Evolutionary conservation across 1,139 yeast genomes (phyloP).

Genomic region (Hanseniaspora uvarum): DNA sequence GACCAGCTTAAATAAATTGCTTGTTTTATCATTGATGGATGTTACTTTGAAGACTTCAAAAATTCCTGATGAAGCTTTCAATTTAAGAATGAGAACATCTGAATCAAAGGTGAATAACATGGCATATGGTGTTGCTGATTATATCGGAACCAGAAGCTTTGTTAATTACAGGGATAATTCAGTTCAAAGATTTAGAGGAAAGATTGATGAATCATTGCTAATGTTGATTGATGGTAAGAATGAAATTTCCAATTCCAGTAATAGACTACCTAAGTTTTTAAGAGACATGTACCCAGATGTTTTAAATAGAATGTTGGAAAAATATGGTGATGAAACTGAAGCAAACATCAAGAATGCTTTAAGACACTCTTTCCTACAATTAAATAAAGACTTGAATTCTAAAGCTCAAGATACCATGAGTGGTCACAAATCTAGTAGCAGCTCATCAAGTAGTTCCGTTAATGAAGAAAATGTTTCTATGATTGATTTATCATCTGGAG

Average conservation of each 20-base stretch:
- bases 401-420: conserved; percentile 26
- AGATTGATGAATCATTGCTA: conserved; percentile 57
- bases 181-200: conserved; percentile 78
- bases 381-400: conserved; percentile 73
- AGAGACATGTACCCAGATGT: conserved; percentile 67
- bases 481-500: conserved; percentile 74
- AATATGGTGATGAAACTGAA: conserved; percentile 47
- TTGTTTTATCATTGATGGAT: conserved; percentile 81
- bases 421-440: conserved; percentile 15
- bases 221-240: conserved; percentile 82
- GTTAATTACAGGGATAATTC: conserved; percentile 77
- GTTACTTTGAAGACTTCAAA: conserved; percentile 74
- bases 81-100: conserved; percentile 81
- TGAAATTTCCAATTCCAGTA: conserved; percentile 51
- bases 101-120: conserved; percentile 72
- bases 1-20: conserved; percentile 58
- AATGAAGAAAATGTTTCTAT: conserved; percentile 36
- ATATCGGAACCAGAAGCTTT: conserved; percentile 58
- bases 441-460: conserved; percentile 31
- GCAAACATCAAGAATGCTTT: conserved; percentile 54
- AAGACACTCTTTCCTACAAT: conserved; percentile 62
- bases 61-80: conserved; percentile 79
- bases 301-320: conserved; percentile 54
- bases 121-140: conserved; percentile 87
- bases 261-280: conserved; percentile 58